phyloP scores from a whole-genome alignment of 2,329 filamentous ascomycete species.

The Botrytis aclada region DNA sequence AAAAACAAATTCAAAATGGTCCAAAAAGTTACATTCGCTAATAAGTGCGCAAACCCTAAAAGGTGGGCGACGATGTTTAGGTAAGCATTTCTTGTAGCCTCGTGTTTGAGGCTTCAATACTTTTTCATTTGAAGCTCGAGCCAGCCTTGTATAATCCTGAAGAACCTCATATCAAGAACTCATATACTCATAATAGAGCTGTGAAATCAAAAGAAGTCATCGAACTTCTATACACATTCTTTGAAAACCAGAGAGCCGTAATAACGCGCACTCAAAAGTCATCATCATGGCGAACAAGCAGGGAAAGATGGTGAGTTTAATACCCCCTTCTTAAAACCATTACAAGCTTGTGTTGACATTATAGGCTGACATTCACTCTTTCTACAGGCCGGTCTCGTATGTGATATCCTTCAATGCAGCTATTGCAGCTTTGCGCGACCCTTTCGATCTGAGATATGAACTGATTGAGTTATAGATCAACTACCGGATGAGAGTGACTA shows the following conservation, averaged over 20 bases:
- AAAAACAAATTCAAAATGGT: constrained; percentile 14
- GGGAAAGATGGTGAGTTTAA: constrained; percentile 92
- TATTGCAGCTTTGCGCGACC: constrained; percentile 38
- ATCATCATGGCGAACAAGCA: constrained; percentile 84
- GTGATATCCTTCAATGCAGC: constrained; percentile 40
- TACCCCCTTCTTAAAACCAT: constrained; percentile 37
- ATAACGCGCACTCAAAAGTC: constrained; percentile 40
- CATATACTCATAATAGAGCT: constrained; percentile 29
- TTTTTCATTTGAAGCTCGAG: constrained; percentile 18
- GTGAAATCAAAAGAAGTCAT: constrained; percentile 36
- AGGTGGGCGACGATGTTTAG: constrained; percentile 16
- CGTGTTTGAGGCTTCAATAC: constrained; percentile 11
- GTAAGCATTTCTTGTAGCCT: constrained; percentile 18
- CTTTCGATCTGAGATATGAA: constrained; percentile 13
- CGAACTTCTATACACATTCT: constrained; percentile 38
- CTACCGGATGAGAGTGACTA: constrained; percentile 96
- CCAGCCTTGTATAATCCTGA: constrained; percentile 10
- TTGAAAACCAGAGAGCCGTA: constrained; percentile 40
- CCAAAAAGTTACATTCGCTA: constrained; percentile 12
- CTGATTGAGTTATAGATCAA: constrained; percentile 69
- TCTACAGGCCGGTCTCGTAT: constrained; percentile 67
- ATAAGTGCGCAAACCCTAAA: constrained; percentile 18
- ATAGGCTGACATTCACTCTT: constrained; percentile 56
- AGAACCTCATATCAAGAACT: constrained; percentile 21
- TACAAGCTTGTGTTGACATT: constrained; percentile 51